Evolutionary conservation across 2,329 filamentous ascomycete species (phyloP).

Genomic region (Phoma sp.): DNA sequence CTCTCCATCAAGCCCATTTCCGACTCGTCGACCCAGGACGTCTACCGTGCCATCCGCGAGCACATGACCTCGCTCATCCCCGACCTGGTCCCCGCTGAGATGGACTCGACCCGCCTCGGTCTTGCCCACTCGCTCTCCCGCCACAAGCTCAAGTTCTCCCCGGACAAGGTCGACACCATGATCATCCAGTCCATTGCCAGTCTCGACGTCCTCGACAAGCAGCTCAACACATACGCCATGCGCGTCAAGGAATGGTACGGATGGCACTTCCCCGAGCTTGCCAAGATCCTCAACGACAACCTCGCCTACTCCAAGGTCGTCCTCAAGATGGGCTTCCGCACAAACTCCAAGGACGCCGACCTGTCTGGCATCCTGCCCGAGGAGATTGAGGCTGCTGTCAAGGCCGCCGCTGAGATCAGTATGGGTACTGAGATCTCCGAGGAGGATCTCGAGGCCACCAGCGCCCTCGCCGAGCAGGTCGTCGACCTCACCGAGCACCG

Average conservation of each 20-base stretch:
- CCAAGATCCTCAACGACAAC: conserved; percentile 91
- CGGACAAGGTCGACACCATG: conserved; percentile 99
- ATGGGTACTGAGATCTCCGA: conserved; percentile 98
- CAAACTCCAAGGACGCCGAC: conserved; percentile 76
- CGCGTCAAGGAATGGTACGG: conserved; percentile 99
- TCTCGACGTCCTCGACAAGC: conserved; percentile 96
- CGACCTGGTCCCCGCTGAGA: conserved; percentile 81
- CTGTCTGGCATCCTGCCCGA: conserved; percentile 86
- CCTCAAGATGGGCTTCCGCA: conserved; percentile 85
- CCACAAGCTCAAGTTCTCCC: conserved; percentile 98
- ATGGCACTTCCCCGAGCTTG: conserved; percentile 99
- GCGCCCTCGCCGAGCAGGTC: conserved; percentile 90
- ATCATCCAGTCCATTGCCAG: conserved; percentile 93
- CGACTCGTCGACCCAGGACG: conserved; percentile 81
- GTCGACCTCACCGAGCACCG: conserved; percentile 85
- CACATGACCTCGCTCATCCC: conserved; percentile 91
- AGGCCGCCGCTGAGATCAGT: conserved; percentile 92
- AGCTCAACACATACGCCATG: conserved; percentile 99
- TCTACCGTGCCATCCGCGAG: conserved; percentile 93
- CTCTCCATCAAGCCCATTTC: conserved; percentile 85
- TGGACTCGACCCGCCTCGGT: conserved; percentile 94
- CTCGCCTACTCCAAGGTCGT: conserved; percentile 80
- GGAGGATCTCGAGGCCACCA: conserved; percentile 92
- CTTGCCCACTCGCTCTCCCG: conserved; percentile 91
- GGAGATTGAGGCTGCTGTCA: conserved; percentile 90